Evolutionary conservation across 2,329 filamentous ascomycete genomes (phyloP), one percentile per base, ranked within the genome.

Genomic region (Alternaria solani): DNA sequence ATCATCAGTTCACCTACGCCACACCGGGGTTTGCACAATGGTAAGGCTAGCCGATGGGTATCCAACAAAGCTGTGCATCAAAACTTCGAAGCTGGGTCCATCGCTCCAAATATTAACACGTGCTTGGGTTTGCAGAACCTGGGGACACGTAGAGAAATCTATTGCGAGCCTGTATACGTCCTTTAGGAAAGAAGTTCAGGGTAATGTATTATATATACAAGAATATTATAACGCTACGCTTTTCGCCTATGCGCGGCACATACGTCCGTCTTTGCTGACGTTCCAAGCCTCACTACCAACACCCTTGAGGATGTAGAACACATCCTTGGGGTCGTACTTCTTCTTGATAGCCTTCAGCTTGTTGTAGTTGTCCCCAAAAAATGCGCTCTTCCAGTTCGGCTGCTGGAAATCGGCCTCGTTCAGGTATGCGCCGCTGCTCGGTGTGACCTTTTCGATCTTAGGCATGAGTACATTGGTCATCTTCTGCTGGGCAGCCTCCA

Each of bases 401-500:
- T 72, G 62, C 14, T 64, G 59, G 54, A 70, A 69, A 48, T 75
- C 68, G 5, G 70, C 72, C 52, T 76, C 74, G 52, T 72, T 76
- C 42, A 75, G 56, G 49, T 76, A 76, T 2, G 71, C 57, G 4
- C 69, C 74, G 30, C 65, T 67, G n/a, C 59, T 67, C 3, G 63
- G 63, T 8, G 66, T 69, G 11, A 69, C 36, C 18, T 58, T 61
- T 42, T 71, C 63, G 23, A 75, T 56, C 57, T 66, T 64, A 8
- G 72, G 71, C 61, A 74, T 67, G 4, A 75, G 25, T 5, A 67
- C 63, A 25, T 69, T 61, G n/a, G 64, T 70, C 62, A 70, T 67
- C 55, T 43, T 57, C 26, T 55, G 25, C 38, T 61, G 61, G 12
- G 46, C 53, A 11, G 58, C 57, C 20, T 59, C 55, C 61, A 66